Conservation (phyloP, 257 asterid species). For the Misopates orontium region DNA sequence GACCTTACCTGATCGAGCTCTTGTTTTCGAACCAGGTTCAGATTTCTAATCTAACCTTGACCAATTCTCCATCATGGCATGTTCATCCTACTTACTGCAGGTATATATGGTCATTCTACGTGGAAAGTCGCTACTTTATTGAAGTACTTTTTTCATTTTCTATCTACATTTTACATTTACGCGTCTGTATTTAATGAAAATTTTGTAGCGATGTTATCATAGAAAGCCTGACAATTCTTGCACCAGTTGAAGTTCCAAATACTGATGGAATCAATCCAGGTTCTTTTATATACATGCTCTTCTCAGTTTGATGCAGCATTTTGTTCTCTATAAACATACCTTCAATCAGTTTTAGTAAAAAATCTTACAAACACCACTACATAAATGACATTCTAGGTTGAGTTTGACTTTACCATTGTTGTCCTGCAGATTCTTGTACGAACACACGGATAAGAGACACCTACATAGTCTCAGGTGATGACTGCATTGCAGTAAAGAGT, state of each 20-base stretch:
- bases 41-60: constrained; percentile 58
- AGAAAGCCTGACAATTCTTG: constrained; percentile 53
- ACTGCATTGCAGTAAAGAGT: constrained; percentile 74
- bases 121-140: neutral
- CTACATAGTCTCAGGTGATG: constrained; percentile 72
- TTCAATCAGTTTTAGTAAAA: neutral
- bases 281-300: neutral
- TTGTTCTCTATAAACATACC: neutral
- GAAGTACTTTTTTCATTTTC: neutral
- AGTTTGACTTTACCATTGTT: neutral
- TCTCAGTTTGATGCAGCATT: neutral
- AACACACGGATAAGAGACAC: constrained; percentile 59
- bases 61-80: constrained; percentile 78
- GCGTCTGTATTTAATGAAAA: neutral
- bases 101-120: constrained; percentile 25
- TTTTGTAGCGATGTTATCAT: constrained; percentile 52
- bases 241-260: constrained; percentile 60
- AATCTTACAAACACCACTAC: no score
- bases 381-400: no score
- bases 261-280: constrained; percentile 90
- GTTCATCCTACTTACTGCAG: constrained; percentile 80
- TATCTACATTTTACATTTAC: neutral
- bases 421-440: constrained; percentile 59
- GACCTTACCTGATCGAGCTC: constrained; percentile 73
- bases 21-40: constrained; percentile 53